Base-by-base conservation (phyloP, 805 yeast species). In the Yamadazyma ubonensis region DNA sequence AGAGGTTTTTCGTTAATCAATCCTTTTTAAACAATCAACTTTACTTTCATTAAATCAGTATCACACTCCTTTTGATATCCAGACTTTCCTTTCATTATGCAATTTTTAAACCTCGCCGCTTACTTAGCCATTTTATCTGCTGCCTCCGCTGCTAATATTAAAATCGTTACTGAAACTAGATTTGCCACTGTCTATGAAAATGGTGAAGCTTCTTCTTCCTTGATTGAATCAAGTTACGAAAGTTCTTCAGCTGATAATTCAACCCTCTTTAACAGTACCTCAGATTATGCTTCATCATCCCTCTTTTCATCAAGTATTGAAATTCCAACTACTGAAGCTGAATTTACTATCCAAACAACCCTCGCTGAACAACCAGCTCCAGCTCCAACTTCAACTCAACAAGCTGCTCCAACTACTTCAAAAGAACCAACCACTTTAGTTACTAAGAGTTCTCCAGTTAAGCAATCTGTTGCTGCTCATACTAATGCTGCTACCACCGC, bases 71-170 rank as follows among this genome's bases (percentile, higher is more conserved):
- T 30, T 39, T 32, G n/a, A 29, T 18, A 23, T 19, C 26, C 15
- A 8, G 27, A 15, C 14, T 21, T 7, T 12, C 15, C 40, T 33
- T 30, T 45, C 43, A 42, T 33, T 34, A 57, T 57, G 61, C 54
- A 52, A 47, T 52, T 56, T 39, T 41, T 49, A 5, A 44, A 46
- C 32, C 49, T 57, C 27, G 47, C 60, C 23, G 38, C 43, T 10
- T 41, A 38, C 26, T 46, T 49, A 25, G 43, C 55, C 21, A 38
- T 48, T 19, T 39, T 46, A 30, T 32, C 50, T 10, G 36, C 21
- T n/a, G 29, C 18, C 21, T n/a, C 21, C 15, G 22, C 46, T 31
- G 27, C 47, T 36, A 48, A 47, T 25, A 43, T 32, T 33, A 30
- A 35, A 31, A 29, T 36, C 31, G 45, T 41, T 11, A 36, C 47